Base-by-base conservation (phyloP, 1,284 basidiomycete genomes). In the Apiotrichum gamsii region DNA sequence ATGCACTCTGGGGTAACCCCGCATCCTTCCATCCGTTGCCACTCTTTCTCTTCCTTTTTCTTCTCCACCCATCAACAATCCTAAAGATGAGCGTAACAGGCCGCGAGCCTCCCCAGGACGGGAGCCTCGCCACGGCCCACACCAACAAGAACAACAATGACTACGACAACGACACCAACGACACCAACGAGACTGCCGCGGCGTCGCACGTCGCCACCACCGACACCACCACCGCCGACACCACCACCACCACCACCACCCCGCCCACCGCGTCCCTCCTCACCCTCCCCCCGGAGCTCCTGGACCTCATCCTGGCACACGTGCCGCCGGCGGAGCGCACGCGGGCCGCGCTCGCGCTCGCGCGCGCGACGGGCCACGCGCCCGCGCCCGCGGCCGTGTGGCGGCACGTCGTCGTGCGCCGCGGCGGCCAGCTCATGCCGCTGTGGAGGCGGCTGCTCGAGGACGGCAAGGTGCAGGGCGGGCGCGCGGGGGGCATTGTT, bases 231-330 rank as follows among this genome's bases (percentile, higher is more conserved):
- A 15, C 30, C 10, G 15, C 32, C 4, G n/a, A 8, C 32, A 10
- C n/a, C 32, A 15, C 4, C 32, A 11, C 25, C 11, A 28, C 6
- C 25, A 28, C 8, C 25, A 28, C 25, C 25, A 28, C 25, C 6
- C 28, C 19, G 11, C 39, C 34, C 49, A 9, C 19, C 6, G 25
- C 25, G 25, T 28, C 25, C 25, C 40, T 67, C 36, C 54, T 56
- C 28, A 39, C 44, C 14, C 62, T 72, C 14, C 71, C 71, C 3
- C 67, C 70, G 13, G 71, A 73, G 53, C 56, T 73, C 18, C 50
- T 73, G 33, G 67, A 71, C 37, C 38, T 56, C 18, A 57, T 73
- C 45, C 62, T 72, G 23, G 51, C 50, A 30, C 60, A 64, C 25
- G 62, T 72, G 24, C 64, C 68, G 0, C 54, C 66, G 3, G 37